Conservation (phyloP, 805 yeast genomes). For the Cyberlindnera galapagoensis region DNA sequence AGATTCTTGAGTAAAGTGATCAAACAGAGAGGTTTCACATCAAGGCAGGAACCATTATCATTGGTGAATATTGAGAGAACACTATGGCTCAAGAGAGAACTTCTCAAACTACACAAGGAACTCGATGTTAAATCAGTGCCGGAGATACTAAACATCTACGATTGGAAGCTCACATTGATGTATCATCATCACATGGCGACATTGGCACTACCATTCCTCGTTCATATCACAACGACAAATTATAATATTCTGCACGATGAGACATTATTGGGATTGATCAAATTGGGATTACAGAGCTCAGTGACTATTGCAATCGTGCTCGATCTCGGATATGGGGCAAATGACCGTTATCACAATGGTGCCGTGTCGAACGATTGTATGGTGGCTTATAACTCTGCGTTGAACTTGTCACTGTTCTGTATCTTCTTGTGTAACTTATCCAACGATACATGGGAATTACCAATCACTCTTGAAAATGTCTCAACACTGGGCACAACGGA, state of each 20-base stretch:
- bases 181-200: conserved; percentile 37
- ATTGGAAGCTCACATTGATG: conserved; percentile 35
- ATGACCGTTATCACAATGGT: conserved; percentile 37
- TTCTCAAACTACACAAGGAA: conserved; percentile 29
- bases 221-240: conserved; percentile 32
- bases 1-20: conserved; percentile 34
- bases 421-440: conserved; percentile 25
- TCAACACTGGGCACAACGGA: conserved; percentile 2
- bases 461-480: neutral
- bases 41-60: conserved; percentile 33
- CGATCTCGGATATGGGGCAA: conserved; percentile 24
- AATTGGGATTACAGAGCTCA: conserved; percentile 35
- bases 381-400: conserved; percentile 36
- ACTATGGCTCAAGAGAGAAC: conserved; percentile 28
- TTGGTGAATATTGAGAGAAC: conserved; percentile 35
- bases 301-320: conserved; percentile 33
- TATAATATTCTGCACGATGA: conserved; percentile 33
- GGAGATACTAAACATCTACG: conserved; percentile 28
- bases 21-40: conserved; percentile 30
- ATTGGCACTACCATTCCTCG: conserved; percentile 36
- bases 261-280: conserved; percentile 33
- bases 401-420: conserved; percentile 36
- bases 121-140: conserved; percentile 25
- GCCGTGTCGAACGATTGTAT: conserved; percentile 39
- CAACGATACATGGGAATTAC: conserved; percentile 16